Evolutionary conservation across 176 grass and related monocot species (phyloP).

Genomic region (Dactylis glomerata): DNA sequence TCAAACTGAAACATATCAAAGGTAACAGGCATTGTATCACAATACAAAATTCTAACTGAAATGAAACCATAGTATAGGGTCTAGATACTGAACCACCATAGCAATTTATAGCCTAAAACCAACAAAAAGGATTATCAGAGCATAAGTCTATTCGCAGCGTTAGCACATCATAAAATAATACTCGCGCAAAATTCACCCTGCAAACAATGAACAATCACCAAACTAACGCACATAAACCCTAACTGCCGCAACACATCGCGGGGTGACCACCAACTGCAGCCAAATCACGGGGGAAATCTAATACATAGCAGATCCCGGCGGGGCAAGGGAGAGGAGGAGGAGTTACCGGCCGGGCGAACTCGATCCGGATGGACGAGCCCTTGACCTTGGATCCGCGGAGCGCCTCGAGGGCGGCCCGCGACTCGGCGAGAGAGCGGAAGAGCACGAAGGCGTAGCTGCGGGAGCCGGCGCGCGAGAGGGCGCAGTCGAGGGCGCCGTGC

Average conservation of each 20-base stretch:
- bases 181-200: background rate
- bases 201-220: background rate
- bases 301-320: background rate
- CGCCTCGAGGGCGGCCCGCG: conserved; percentile 51
- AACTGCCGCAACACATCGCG: background rate
- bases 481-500: conserved; percentile 73
- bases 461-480: conserved; percentile 39
- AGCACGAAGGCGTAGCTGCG: conserved; percentile 81
- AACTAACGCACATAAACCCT: background rate
- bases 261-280: background rate
- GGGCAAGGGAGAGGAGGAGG: background rate
- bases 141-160: background rate
- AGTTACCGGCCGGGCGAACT: conserved; percentile 77
- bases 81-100: background rate
- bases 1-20: background rate
- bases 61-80: background rate
- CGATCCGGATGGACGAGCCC: conserved; percentile 45
- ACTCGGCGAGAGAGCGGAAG: conserved; percentile 50
- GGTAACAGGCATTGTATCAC: background rate
- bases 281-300: background rate
- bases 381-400: conserved; percentile 52
- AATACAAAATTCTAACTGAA: background rate
- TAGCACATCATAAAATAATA: background rate
- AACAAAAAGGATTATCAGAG: background rate
- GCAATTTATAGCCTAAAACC: background rate